Conservation (phyloP, 208 protist species). For the Leishmania amazonensis region DNA sequence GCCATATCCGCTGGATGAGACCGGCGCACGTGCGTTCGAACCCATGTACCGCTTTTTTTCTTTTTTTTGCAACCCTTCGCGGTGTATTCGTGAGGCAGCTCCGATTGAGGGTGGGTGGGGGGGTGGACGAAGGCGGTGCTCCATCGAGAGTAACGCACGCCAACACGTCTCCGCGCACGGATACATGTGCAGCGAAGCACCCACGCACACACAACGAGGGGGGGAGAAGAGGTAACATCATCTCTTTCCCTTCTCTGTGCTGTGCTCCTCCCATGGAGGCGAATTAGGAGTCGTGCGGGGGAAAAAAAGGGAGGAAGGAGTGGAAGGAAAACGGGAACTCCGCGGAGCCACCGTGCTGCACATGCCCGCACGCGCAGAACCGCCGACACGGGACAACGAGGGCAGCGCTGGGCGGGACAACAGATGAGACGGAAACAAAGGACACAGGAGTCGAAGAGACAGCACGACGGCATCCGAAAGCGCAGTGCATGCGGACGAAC, state of each 20-base stretch:
- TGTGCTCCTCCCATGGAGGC: background rate
- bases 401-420: background rate
- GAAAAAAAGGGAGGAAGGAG: background rate
- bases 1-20: background rate
- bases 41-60: background rate
- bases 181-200: background rate
- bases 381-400: background rate
- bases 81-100: background rate
- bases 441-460: background rate
- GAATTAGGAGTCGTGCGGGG: background rate
- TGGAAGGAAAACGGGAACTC: background rate
- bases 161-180: background rate
- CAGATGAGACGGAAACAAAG: background rate
- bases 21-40: background rate
- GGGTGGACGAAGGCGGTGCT: background rate
- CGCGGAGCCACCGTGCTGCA: background rate
- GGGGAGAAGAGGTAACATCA: constrained; percentile 1
- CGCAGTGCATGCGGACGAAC: too few species aligned
- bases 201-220: constrained; percentile 8
- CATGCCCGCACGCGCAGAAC: background rate
- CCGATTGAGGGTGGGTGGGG: background rate
- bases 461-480: background rate
- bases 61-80: background rate
- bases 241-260: background rate
- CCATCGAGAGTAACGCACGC: background rate